phyloP scores from a whole-genome alignment of 306 rosid species.

The Quercus suber region DNA sequence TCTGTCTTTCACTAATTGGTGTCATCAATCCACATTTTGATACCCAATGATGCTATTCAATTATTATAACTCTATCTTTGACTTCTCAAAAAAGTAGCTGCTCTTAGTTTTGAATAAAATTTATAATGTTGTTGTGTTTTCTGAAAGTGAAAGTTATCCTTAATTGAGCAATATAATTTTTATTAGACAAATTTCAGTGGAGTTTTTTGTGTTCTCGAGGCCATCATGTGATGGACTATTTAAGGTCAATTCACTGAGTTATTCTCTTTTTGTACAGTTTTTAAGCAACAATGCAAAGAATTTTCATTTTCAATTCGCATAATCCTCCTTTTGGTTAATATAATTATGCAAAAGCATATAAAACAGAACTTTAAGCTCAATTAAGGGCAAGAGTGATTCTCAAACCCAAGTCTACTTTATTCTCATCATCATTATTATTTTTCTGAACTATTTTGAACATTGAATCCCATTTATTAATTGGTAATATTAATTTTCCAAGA shows the following conservation, averaged over 20 bases:
- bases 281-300: neutral
- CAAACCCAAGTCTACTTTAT: neutral
- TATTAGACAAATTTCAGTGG: neutral
- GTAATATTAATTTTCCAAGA: constrained; percentile 1
- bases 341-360: neutral
- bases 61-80: neutral
- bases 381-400: neutral
- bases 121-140: neutral
- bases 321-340: neutral
- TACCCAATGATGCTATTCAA: neutral
- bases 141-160: neutral
- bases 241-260: neutral
- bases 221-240: neutral
- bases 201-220: neutral
- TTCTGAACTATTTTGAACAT: neutral
- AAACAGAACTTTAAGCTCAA: neutral
- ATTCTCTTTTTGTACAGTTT: neutral
- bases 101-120: neutral
- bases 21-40: neutral
- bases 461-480: neutral
- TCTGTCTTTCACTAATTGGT: neutral
- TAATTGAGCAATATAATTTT: constrained; percentile 1
- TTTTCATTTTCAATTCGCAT: neutral
- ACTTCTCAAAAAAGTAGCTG: neutral
- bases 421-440: neutral